These are phyloP conservation scores for Myotisia sp. DNA, from an alignment of 2,329 filamentous ascomycete genomes.

Conservation along the genomic window DNA sequence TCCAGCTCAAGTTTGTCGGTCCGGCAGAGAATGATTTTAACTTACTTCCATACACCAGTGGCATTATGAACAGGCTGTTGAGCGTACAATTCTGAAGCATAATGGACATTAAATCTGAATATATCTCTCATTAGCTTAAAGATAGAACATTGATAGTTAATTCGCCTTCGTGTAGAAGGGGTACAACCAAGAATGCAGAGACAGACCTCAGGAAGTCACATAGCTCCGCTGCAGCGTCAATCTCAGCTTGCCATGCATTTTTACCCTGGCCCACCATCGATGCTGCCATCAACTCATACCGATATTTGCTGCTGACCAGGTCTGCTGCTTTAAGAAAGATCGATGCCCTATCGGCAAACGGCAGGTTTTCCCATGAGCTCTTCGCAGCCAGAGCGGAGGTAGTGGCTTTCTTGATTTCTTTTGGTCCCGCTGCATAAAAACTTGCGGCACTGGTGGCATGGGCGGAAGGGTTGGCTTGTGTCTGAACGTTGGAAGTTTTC, in stretches of 20 bases:
- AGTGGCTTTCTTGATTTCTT: slow-evolving; percentile 67
- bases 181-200: neutral
- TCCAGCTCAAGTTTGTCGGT: too few relatives aligned
- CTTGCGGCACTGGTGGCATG: slow-evolving; percentile 63
- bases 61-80: slow-evolving; percentile 77
- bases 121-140: neutral
- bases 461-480: slow-evolving; percentile 71
- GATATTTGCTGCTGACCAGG: slow-evolving; percentile 77
- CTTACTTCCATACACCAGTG: slow-evolving; percentile 69
- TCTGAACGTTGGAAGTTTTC: slow-evolving; percentile 15
- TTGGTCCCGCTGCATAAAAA: slow-evolving; percentile 66
- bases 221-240: slow-evolving; percentile 83
- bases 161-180: neutral
- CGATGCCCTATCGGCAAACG: slow-evolving; percentile 80
- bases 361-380: slow-evolving; percentile 67
- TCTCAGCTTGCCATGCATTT: slow-evolving; percentile 99
- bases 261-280: slow-evolving; percentile 96
- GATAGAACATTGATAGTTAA: neutral
- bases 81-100: slow-evolving; percentile 78
- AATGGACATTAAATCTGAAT: slow-evolving; percentile 67
- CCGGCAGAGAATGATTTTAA: too few relatives aligned
- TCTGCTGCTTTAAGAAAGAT: slow-evolving; percentile 95
- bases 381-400: slow-evolving; percentile 75
- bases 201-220: slow-evolving; percentile 65
- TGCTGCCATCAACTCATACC: slow-evolving; percentile 90